These are phyloP conservation scores for Dioszegia crocea DNA, from an alignment of 768 basidiomycete genomes.

Conservation along the genomic window DNA sequence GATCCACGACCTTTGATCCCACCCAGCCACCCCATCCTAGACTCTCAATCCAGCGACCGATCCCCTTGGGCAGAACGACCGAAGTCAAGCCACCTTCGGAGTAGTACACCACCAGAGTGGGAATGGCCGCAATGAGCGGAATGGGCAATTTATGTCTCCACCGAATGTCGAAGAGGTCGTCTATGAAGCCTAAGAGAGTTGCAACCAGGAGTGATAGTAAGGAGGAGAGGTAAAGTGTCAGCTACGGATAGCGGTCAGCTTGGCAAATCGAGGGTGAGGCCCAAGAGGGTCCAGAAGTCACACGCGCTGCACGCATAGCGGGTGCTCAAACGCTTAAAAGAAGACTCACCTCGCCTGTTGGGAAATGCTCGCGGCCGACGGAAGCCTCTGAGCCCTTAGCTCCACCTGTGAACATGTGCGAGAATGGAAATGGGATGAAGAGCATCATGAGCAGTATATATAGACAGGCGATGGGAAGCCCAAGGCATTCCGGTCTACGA, in stretches of 20 bases:
- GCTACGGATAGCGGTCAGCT: conserved; percentile 55
- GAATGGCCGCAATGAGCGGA: conserved; percentile 90
- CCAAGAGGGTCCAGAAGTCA: no score
- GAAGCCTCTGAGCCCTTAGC: background rate
- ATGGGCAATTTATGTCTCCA: conserved; percentile 98
- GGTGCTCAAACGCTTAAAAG: no score
- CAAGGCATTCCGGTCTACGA: conserved; percentile 86
- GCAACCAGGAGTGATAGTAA: conserved; percentile 87
- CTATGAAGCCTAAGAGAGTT: conserved; percentile 88
- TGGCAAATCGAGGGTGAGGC: no score
- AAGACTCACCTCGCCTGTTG: conserved; percentile 50
- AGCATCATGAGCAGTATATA: conserved; percentile 82
- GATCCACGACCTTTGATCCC: conserved; percentile 68
- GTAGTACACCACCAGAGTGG: conserved; percentile 91
- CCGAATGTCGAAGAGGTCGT: conserved; percentile 96
- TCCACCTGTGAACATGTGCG: conserved; percentile 54
- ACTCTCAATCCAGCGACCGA: conserved; percentile 54
- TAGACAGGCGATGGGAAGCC: conserved; percentile 80
- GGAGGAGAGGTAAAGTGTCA: conserved; percentile 88
- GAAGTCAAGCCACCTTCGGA: conserved; percentile 90
- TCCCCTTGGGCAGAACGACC: conserved; percentile 82
- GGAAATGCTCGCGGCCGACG: conserved; percentile 46
- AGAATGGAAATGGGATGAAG: conserved; percentile 94
- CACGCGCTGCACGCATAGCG: no score
- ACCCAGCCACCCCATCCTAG: conserved; percentile 47